Evolutionary conservation across 1,139 yeast species (phyloP).

Genomic region (Sugiyamaella neomexicana): DNA sequence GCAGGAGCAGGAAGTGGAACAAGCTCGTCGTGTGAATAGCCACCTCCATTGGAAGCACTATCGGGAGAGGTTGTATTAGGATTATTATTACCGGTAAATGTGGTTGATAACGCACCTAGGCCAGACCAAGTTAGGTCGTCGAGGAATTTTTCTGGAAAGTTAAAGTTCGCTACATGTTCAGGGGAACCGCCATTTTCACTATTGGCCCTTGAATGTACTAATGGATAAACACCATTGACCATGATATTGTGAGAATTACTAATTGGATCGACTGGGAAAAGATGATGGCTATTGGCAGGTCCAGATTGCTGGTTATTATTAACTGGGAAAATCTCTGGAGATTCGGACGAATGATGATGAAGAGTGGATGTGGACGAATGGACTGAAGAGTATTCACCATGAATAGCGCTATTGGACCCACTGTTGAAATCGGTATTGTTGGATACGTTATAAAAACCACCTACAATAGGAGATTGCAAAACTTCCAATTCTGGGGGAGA

Average conservation of each 20-base stretch:
- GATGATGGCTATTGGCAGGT: background rate
- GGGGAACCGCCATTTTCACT: slow-evolving; percentile 27
- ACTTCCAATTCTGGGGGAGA: slow-evolving; percentile 25
- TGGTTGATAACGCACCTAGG: slow-evolving; percentile 5
- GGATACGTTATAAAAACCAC: slow-evolving; percentile 12
- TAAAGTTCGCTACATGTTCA: slow-evolving; percentile 18
- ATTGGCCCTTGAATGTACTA: slow-evolving; percentile 31
- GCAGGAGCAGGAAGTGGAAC: background rate
- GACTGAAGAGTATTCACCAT: background rate
- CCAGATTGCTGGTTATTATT: background rate
- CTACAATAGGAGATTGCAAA: slow-evolving; percentile 15
- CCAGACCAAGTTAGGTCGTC: slow-evolving; percentile 21
- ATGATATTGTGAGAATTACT: slow-evolving; percentile 12
- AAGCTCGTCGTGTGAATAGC: background rate
- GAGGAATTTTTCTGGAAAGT: slow-evolving; percentile 12
- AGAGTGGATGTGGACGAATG: background rate
- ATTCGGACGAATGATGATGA: slow-evolving; percentile 7
- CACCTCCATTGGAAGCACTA: background rate
- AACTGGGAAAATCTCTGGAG: slow-evolving; percentile 13
- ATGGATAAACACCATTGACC: slow-evolving; percentile 30
- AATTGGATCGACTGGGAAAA: slow-evolving; percentile 12
- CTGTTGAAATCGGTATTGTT: slow-evolving; percentile 8
- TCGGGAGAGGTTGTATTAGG: slow-evolving; percentile 2
- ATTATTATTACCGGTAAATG: slow-evolving; percentile 2
- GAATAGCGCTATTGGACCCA: slow-evolving; percentile 6